Evolutionary conservation across 2,329 filamentous ascomycete genomes (phyloP), one percentile per base, ranked within the genome.

Genomic region (Monosporascus ibericus): DNA sequence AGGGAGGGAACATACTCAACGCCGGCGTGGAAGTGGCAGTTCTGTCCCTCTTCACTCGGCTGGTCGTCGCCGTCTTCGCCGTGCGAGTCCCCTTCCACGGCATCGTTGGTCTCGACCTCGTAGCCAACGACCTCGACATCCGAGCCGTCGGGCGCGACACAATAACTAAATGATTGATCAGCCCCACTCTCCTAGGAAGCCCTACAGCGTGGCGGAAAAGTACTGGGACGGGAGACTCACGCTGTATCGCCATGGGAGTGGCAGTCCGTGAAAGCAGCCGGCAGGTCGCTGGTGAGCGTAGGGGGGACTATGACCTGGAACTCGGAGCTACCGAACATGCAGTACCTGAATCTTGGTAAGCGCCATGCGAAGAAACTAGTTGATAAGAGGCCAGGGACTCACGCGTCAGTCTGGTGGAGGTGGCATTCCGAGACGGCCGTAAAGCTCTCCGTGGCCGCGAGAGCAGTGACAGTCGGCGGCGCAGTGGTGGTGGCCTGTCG

Each of bases 21-120:
- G 38, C 86, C 86, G 9, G 86, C 86, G 60, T 91, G 87, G 67
- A 86, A 88, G 63, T 91, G 87, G 59, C 86, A 90, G 60, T 80
- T 75, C 57, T 75, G 34, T 2, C 39, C 60, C n/a, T 68, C 70
- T 52, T 63, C 52, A 42, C 48, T 46, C 17, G 44, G 48, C 18
- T 50, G 40, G 27, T 65, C 60, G 5, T 58, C 58, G 15, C 56
- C 54, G 4, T 58, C 60, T 14, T 63, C 63, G 4, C 55, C 57
- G 17, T 61, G 58, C 39, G 54, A 44, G 20, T 37, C 54, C 11
- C 49, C 55, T 18, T 50, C 56, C 15, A 54, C 48, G 20, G 53
- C 48, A 17, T 48, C 53, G 2, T 62, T 57, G 1, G 57, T 52
- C 6, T 61, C 62, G 0, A 63, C 61, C 2, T 61, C 61, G 15